phyloP scores from a whole-genome alignment of 495 filamentous ascomycete species.

The Daldinia vernicosa region DNA sequence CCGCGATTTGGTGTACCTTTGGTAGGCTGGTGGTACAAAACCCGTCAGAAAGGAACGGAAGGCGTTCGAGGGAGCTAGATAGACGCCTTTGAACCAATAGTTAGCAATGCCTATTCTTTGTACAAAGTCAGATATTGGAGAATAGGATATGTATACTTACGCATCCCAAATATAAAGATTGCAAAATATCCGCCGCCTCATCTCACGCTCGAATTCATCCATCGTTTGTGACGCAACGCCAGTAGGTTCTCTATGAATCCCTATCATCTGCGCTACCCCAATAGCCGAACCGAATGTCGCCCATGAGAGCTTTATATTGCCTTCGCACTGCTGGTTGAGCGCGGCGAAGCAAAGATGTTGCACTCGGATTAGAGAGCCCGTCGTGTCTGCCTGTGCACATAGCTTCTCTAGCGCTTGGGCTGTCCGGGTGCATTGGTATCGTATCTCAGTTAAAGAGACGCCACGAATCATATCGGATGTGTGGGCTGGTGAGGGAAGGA shows the following conservation, averaged over 20 bases:
- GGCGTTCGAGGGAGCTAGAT: slow-evolving; percentile 9
- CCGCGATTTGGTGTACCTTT: slow-evolving; percentile 1
- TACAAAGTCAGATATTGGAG: not conserved
- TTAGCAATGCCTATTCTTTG: not conserved
- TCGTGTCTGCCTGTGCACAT: slow-evolving; percentile 2
- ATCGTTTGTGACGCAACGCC: not conserved
- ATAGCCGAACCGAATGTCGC: slow-evolving; percentile 11
- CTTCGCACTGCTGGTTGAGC: slow-evolving; percentile 12
- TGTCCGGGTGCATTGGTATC: not conserved
- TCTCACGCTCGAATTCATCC: slow-evolving; percentile 38
- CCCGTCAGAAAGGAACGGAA: slow-evolving; percentile 2
- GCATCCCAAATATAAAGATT: slow-evolving; percentile 47
- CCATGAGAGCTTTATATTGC: slow-evolving; percentile 23
- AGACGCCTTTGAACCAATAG: not conserved
- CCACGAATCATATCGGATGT: slow-evolving; percentile 39
- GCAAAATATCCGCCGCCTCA: slow-evolving; percentile 40
- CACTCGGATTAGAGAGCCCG: slow-evolving; percentile 30
- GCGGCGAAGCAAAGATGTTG: slow-evolving; percentile 28
- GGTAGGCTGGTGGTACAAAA: slow-evolving; percentile 6
- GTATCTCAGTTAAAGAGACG: slow-evolving; percentile 31
- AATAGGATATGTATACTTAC: not conserved
- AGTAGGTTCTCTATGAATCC: slow-evolving; percentile 26
- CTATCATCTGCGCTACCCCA: slow-evolving; percentile 36
- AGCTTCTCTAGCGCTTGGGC: slow-evolving; percentile 8
- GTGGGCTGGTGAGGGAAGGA: slow-evolving; percentile 40